Base-by-base conservation (phyloP, 805 yeast species). In the Wickerhamiella sergipiensis region DNA sequence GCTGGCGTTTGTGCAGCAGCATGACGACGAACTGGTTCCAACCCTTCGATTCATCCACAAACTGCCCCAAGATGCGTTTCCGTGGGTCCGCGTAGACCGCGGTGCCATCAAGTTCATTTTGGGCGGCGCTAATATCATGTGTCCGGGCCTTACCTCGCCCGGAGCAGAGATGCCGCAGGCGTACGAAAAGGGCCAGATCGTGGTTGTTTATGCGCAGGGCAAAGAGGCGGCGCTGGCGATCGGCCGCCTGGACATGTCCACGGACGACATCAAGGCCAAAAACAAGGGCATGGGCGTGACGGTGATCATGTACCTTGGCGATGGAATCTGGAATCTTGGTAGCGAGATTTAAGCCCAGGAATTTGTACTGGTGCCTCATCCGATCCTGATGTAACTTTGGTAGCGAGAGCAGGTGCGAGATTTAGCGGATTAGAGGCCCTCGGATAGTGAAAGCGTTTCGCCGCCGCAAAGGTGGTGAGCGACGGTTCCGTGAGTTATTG, bases 51-150 rank as follows among this genome's bases (percentile, higher is more conserved):
- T 63, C 18, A 57, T 63, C 6, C 65, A 63, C 53, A 56, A 53
- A 51, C 64, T 82, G 63, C 95, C 97, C 5, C 24, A 39, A 19
- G 73, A 76, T 9, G 78, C 81, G 38, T 89, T 89, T 69, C 96
- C 96, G 21, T 70, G 77, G 36, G 94, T 89, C 44, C 85, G 81
- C 63, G 97, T 90, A 12, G 97, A 89, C 62, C 76, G 96, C 64
- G 97, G 97, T 52, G 97, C 97, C 48, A 89, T 89, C 65, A 89
- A 89, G 67, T 89, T 89, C 62, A 92, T 89, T 23, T 70, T 89
- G n/a, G 83, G 95, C 3, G 97, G 97, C 51, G 96, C 97, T 26
- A 89, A 89, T 62, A 85, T 89, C 61, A 89, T 89, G 97, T 89
- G 96, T 67, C 95, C 95, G 2, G 96, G 96, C 18, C 74, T 87